Base-by-base conservation (phyloP, 139 green algal species). In the Asterochloris sp. region DNA sequence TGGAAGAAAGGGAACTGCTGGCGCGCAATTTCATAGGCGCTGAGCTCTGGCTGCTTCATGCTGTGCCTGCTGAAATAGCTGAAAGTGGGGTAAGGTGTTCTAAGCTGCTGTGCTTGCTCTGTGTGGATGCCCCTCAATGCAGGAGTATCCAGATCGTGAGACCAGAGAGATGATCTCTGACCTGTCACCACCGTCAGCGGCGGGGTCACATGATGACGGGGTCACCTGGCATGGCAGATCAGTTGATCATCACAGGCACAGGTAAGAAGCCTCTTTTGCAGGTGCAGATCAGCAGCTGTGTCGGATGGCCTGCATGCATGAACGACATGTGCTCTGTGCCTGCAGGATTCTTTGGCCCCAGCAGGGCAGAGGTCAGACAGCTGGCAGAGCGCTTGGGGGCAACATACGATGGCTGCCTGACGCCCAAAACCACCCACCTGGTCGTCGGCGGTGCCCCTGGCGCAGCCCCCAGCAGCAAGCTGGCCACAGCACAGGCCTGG, bases 341-440 rank as follows among this genome's bases (percentile, higher is more conserved):
- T 60, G 17, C 76, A 80, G 76, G 76, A 13, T 80, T 69, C 24
- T 80, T 80, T 69, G 76, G 76, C n/a, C 24, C 23, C n/a, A 23
- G 13, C 24, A 61, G 76, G 13, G 24, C 24, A 54, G 21, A 80
- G 13, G 24, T 80, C 24, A 64, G 76, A 2, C 76, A 69, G 76
- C 76, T 80, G 21, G n/a, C 60, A 27, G 23, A 62, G 60, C 54
- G 23, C 11, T 27, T 80, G 12, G 76, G 76, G n/a, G 76, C 54
- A 17, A 14, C 10, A 69, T 80, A 80, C 24, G 29, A 23, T 23
- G 76, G 76, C 23, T 61, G 68, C 23, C n/a, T 80, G 54, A 80
- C 60, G 9, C 12, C 67, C 60, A 62, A 47, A 26, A 62, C 68
- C 10, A 80, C 76, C 12, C 67, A 61, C 13, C 76, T 69, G 9